Percentiles rank a stretch among this genome's conserved stretches.
These are phyloP conservation scores for Beauveria scarabaeidicola DNA, from an alignment of 2,329 filamentous ascomycete genomes.

Conservation along the genomic window DNA sequence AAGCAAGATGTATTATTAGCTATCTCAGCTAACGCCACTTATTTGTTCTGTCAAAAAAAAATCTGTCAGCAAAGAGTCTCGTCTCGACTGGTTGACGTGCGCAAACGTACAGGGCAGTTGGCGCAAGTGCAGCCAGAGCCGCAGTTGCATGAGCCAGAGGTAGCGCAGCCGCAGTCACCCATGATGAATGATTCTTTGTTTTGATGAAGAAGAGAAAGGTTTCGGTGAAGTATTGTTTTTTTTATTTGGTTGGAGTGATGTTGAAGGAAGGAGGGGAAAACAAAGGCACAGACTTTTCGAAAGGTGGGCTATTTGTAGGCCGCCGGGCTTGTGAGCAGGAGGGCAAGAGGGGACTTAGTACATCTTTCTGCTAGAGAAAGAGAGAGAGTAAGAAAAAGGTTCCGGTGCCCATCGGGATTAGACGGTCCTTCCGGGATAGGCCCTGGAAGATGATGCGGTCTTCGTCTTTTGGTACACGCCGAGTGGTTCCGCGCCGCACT, in stretches of 20 bases:
- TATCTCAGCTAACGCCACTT: slow-evolving; percentile 15
- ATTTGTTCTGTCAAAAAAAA: slow-evolving; percentile 13
- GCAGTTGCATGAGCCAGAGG: slow-evolving; percentile 33
- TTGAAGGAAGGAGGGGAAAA: neutral
- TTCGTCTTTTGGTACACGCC: neutral
- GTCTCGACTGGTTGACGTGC: neutral
- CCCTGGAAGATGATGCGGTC: neutral
- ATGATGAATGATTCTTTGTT: slow-evolving; percentile 22
- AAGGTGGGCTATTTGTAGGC: slow-evolving; percentile 1
- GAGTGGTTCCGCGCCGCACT: too few species aligned
- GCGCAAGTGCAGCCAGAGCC: slow-evolving; percentile 33
- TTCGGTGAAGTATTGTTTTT: neutral
- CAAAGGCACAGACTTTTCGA: neutral
- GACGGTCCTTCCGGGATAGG: neutral
- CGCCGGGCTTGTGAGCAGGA: neutral
- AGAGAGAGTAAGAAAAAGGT: neutral
- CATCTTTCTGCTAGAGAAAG: neutral
- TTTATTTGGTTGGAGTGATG: neutral
- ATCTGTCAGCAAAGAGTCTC: neutral
- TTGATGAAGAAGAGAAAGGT: neutral
- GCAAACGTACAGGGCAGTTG: slow-evolving; percentile 33
- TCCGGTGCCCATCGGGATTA: neutral
- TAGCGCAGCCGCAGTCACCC: slow-evolving; percentile 34
- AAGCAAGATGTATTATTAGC: slow-evolving; percentile 20
- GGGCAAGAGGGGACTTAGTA: neutral